Conservation (phyloP, 2,329 filamentous ascomycete genomes). For the Hortaea werneckii region DNA sequence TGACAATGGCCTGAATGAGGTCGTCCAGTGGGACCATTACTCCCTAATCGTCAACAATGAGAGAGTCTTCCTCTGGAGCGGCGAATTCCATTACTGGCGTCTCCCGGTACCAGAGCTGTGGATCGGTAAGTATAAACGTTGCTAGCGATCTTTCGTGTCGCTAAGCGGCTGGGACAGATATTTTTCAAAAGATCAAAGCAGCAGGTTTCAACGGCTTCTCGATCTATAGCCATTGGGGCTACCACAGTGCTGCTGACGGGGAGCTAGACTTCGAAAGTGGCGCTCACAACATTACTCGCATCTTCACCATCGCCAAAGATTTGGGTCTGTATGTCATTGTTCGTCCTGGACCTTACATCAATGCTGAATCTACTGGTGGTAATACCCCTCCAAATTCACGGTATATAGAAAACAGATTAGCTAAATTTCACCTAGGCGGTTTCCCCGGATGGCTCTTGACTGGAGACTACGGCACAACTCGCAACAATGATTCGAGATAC, state of each 20-base stretch:
- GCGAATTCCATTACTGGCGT: constrained; percentile 44
- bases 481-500: constrained; percentile 42
- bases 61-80: constrained; percentile 30
- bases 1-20: constrained; percentile 37
- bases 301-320: constrained; percentile 45
- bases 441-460: constrained; percentile 54
- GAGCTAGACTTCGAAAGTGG: constrained; percentile 40
- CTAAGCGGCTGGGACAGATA: too few relatives aligned
- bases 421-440: too few relatives aligned
- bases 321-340: constrained; percentile 46
- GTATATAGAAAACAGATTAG: too few relatives aligned
- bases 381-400: too few relatives aligned
- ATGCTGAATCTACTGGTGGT: constrained; percentile 46
- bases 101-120: constrained; percentile 41
- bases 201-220: constrained; percentile 40
- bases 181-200: constrained; percentile 43
- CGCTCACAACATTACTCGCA: constrained; percentile 43
- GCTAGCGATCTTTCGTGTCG: too few relatives aligned
- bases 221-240: constrained; percentile 36
- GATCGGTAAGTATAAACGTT: constrained; percentile 21
- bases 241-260: constrained; percentile 11
- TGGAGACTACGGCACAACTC: constrained; percentile 44
- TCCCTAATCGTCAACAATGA: constrained; percentile 42
- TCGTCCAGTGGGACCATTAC: constrained; percentile 45
- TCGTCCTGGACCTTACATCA: constrained; percentile 52